Conservation (phyloP, 2,329 filamentous ascomycete species). For the Aureobasidium sp. region DNA sequence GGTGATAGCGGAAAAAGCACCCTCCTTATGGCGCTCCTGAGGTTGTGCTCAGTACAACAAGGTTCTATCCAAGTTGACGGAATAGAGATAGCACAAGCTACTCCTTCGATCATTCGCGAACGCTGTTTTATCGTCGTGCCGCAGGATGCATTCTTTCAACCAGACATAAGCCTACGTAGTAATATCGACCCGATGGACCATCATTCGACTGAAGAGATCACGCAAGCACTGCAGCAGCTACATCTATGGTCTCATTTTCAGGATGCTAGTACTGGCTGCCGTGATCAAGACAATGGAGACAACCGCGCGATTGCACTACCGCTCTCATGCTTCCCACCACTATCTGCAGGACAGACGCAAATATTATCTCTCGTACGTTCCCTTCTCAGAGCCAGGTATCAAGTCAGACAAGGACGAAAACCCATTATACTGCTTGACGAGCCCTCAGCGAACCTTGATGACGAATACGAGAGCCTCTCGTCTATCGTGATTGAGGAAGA, state of each 20-base stretch:
- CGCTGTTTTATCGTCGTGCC: conserved; percentile 35
- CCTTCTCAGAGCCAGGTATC: conserved; percentile 26
- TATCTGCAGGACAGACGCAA: conserved; percentile 41
- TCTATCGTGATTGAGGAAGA: conserved; percentile 15
- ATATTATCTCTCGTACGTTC: conserved; percentile 41
- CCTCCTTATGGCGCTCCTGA: conserved; percentile 39
- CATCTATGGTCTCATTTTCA: conserved; percentile 25
- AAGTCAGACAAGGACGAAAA: conserved; percentile 14
- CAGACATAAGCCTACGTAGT: conserved; percentile 34
- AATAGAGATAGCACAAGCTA: conserved; percentile 36
- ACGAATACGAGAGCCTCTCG: not conserved
- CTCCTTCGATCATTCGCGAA: conserved; percentile 35
- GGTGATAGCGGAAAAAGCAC: conserved; percentile 41
- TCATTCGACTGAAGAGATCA: conserved; percentile 30
- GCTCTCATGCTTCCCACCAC: conserved; percentile 9
- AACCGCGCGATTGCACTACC: conserved; percentile 15
- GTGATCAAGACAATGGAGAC: conserved; percentile 25
- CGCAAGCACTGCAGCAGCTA: conserved; percentile 36
- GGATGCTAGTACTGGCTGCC: conserved; percentile 20
- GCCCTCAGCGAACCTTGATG: conserved; percentile 13
- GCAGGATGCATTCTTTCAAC: conserved; percentile 43
- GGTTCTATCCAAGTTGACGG: conserved; percentile 41
- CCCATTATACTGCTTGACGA: conserved; percentile 31
- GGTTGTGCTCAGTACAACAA: conserved; percentile 36
- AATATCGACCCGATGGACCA: conserved; percentile 37